Percentiles rank a stretch among this genome's conserved stretches.
Evolutionary conservation across 2,329 filamentous ascomycete species (phyloP).

Genomic region (Aspergillus sp.): DNA sequence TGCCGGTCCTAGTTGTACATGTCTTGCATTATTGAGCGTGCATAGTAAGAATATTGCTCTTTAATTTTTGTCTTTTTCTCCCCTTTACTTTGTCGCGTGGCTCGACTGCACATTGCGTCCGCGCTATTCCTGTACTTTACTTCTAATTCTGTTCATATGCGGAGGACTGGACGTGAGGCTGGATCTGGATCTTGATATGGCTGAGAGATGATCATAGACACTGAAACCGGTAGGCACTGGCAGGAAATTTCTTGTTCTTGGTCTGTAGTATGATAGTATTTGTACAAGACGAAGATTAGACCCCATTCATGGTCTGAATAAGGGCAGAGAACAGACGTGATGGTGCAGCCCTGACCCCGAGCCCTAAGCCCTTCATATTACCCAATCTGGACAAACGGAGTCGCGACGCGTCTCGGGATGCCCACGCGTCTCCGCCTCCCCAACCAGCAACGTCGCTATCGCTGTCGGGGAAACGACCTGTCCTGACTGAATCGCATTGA

Average conservation of each 20-base stretch:
- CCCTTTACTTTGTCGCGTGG: constrained; percentile 17
- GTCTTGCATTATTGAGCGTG: constrained; percentile 38
- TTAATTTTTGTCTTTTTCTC: constrained; percentile 19
- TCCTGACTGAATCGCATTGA: not conserved
- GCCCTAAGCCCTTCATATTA: constrained; percentile 30
- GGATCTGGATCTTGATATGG: constrained; percentile 9
- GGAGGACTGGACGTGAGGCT: not conserved
- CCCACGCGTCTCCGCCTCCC: constrained; percentile 16
- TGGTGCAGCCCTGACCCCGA: not conserved
- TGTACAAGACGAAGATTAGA: not conserved
- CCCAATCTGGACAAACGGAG: constrained; percentile 21
- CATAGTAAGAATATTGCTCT: constrained; percentile 23
- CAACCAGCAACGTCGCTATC: constrained; percentile 4
- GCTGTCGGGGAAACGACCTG: not conserved
- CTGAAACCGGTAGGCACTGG: constrained; percentile 12
- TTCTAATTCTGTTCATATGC: constrained; percentile 6
- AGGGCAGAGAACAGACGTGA: not conserved
- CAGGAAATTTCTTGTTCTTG: too few relatives aligned
- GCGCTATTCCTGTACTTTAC: constrained; percentile 7
- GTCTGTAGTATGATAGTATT: too few relatives aligned
- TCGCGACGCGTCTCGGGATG: constrained; percentile 26
- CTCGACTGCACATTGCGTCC: not conserved
- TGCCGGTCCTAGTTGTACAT: constrained; percentile 29
- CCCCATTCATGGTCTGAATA: not conserved
- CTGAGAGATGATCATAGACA: not conserved